Evolutionary conservation across 1,284 basidiomycete species (phyloP).

Genomic region (Heterobasidion occidentale): DNA sequence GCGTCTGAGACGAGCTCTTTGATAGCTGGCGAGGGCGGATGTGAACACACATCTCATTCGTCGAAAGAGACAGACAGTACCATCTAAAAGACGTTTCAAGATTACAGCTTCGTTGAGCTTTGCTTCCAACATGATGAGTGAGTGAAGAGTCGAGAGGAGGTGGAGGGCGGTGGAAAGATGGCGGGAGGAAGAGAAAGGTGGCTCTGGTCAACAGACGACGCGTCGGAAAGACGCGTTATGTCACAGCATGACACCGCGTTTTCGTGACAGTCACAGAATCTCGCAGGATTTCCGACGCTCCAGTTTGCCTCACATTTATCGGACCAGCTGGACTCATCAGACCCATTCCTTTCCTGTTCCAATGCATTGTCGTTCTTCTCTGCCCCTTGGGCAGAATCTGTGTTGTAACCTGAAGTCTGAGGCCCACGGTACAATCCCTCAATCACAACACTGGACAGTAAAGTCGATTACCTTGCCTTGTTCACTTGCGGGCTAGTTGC

Average conservation of each 20-base stretch:
- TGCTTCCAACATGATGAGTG: slow-evolving; percentile 75
- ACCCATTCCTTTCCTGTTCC: too few species aligned
- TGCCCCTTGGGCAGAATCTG: too few species aligned
- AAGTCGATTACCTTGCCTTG: too few species aligned
- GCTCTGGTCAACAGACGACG: neutral
- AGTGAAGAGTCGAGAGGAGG: slow-evolving; percentile 8
- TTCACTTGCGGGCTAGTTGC: too few species aligned
- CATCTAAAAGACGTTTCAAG: slow-evolving; percentile 83
- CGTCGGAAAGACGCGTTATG: neutral
- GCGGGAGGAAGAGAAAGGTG: neutral
- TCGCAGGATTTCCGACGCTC: too few species aligned
- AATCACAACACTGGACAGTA: too few species aligned
- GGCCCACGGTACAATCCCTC: too few species aligned
- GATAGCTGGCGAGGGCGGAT: slow-evolving; percentile 55
- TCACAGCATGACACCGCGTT: neutral
- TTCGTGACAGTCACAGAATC: neutral
- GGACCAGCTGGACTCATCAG: too few species aligned
- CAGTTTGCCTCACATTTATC: too few species aligned
- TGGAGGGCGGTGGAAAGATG: slow-evolving; percentile 8
- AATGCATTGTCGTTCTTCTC: too few species aligned
- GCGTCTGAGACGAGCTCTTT: slow-evolving; percentile 97
- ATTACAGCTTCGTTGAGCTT: slow-evolving; percentile 77
- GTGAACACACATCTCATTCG: neutral
- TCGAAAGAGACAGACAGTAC: slow-evolving; percentile 27
- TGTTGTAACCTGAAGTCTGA: too few species aligned